Evolutionary conservation across 306 rosid genomes (phyloP).

Genomic region (Cucurbita moschata): DNA sequence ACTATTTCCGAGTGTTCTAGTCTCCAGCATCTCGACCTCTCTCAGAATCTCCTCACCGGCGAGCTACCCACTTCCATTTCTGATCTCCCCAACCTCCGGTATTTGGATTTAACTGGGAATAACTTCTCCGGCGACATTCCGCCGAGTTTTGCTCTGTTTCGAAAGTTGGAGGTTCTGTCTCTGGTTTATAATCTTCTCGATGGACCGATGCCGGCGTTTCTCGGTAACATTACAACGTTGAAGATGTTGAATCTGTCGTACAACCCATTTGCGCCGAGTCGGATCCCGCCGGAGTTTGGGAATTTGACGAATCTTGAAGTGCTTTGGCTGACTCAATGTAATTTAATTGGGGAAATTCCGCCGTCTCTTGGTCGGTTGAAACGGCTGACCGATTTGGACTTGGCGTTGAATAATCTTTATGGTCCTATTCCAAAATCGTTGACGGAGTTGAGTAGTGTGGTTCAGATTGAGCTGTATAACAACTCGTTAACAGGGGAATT

Average conservation of each 20-base stretch:
- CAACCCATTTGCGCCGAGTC: conserved; percentile 55
- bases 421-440: conserved; percentile 63
- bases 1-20: conserved; percentile 38
- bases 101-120: conserved; percentile 72
- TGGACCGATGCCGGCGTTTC: conserved; percentile 44
- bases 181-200: conserved; percentile 74
- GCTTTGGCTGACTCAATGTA: conserved; percentile 73
- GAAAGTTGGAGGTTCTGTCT: conserved; percentile 62
- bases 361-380: conserved; percentile 46
- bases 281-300: conserved; percentile 66
- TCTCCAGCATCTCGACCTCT: conserved; percentile 60
- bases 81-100: conserved; percentile 65
- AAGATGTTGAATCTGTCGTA: conserved; percentile 70
- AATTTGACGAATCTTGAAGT: conserved; percentile 63
- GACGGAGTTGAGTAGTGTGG: conserved; percentile 48
- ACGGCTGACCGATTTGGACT: conserved; percentile 50
- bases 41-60: conserved; percentile 69
- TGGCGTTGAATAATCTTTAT: conserved; percentile 57
- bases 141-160: conserved; percentile 35
- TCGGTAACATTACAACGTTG: conserved; percentile 51
- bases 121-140: conserved; percentile 73
- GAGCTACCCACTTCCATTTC: conserved; percentile 60
- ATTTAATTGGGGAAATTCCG: conserved; percentile 72
- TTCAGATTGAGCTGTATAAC: conserved; percentile 66
- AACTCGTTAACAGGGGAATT: conserved; percentile 73